phyloP scores from a whole-genome alignment of 805 yeast species.

The Pichia deserticola region DNA sequence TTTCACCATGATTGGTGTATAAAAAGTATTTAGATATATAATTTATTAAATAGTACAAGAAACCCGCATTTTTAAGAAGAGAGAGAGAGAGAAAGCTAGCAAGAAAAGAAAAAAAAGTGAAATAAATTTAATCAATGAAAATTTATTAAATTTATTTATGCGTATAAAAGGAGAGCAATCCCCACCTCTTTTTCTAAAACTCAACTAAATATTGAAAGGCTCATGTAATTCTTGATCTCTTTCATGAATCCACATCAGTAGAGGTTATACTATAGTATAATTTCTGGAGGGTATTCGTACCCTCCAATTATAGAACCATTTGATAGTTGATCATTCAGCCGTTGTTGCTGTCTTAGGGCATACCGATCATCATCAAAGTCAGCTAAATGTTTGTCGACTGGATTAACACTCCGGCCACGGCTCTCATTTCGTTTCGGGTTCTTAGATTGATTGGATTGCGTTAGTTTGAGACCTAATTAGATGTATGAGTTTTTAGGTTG shows the following conservation, averaged over 20 bases:
- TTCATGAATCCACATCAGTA: slow-evolving; percentile 52
- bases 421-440: slow-evolving; percentile 69
- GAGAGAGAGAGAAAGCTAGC: too few relatives aligned
- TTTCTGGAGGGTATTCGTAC: slow-evolving; percentile 19
- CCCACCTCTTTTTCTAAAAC: too few relatives aligned
- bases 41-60: background rate
- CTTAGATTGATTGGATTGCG: slow-evolving; percentile 46
- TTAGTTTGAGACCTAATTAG: slow-evolving; percentile 26
- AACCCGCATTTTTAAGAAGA: too few relatives aligned
- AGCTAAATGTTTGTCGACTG: slow-evolving; percentile 69
- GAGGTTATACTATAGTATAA: slow-evolving; percentile 67
- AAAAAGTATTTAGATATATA: background rate
- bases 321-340: slow-evolving; percentile 36
- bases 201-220: too few relatives aligned
- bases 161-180: too few relatives aligned
- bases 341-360: slow-evolving; percentile 29
- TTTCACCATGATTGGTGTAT: slow-evolving; percentile 22
- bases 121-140: too few relatives aligned
- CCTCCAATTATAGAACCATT: slow-evolving; percentile 35
- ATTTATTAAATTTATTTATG: too few relatives aligned
- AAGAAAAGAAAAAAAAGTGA: too few relatives aligned
- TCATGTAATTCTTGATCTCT: slow-evolving; percentile 13
- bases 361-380: slow-evolving; percentile 28
- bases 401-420: slow-evolving; percentile 69
- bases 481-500: slow-evolving; percentile 16